Evolutionary conservation across 768 basidiomycete genomes (phyloP).

Genomic region (Phlebiopsis flavidoalba): DNA sequence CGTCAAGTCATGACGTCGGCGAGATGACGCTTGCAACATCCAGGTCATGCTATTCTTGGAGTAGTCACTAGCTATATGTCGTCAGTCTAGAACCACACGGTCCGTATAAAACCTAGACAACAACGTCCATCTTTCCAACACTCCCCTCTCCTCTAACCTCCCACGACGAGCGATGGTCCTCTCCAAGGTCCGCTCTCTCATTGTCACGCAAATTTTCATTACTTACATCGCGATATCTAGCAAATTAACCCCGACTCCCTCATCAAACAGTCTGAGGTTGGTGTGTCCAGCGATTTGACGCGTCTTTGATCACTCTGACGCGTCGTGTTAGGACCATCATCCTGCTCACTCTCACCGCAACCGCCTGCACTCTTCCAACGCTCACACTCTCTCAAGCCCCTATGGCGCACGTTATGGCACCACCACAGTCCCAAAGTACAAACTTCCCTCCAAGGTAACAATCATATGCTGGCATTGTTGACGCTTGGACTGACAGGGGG

Average conservation of each 20-base stretch:
- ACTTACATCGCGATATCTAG: slow-evolving; percentile 27
- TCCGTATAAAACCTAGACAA: not conserved
- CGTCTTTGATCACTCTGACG: not conserved
- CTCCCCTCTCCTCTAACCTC: slow-evolving; percentile 9
- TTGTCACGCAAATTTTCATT: not conserved
- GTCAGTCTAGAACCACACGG: not conserved
- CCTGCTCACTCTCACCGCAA: not conserved
- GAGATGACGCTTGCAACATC: not conserved
- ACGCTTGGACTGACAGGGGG: not conserved
- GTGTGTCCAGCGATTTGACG: slow-evolving; percentile 7
- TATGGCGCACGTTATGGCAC: slow-evolving; percentile 66
- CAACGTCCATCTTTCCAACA: not conserved
- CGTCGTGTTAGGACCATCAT: not conserved
- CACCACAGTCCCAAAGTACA: slow-evolving; percentile 66
- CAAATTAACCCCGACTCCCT: slow-evolving; percentile 67
- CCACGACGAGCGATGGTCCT: slow-evolving; percentile 43
- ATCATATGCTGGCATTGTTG: not conserved
- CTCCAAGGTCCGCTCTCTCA: slow-evolving; percentile 40
- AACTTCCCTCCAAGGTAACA: slow-evolving; percentile 48
- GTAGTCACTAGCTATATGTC: not conserved
- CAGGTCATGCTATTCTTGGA: not conserved
- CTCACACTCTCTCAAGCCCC: slow-evolving; percentile 32
- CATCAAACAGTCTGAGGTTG: slow-evolving; percentile 51
- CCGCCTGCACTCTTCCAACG: slow-evolving; percentile 35
- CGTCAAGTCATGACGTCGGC: not conserved